Evolutionary conservation across 352 stramenopile species (phyloP).

Genomic region (Pythium graminicola): DNA sequence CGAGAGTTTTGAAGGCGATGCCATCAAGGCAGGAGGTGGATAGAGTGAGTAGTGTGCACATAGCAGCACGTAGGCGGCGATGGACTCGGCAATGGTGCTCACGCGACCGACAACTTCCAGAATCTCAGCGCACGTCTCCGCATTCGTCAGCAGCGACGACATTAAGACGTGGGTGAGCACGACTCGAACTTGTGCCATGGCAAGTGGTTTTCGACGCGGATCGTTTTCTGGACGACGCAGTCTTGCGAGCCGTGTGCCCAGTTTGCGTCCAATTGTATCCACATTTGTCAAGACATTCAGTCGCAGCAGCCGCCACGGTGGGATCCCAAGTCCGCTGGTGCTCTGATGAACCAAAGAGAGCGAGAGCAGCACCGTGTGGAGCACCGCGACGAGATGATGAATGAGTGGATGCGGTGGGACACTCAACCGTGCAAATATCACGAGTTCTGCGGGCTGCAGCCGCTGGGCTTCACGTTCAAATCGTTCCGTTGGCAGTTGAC

Average conservation of each 20-base stretch:
- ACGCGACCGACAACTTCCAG: conserved; percentile 23
- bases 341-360: conserved; percentile 23
- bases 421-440: conserved; percentile 34
- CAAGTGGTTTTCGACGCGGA: conserved; percentile 18
- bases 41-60: conserved; percentile 30
- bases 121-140: background rate
- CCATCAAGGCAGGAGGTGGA: background rate
- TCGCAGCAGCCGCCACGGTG: conserved; percentile 44
- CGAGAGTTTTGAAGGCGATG: background rate
- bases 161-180: conserved; percentile 28
- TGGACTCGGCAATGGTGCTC: conserved; percentile 41
- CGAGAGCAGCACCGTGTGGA: conserved; percentile 42
- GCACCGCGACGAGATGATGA: conserved; percentile 27
- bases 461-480: conserved; percentile 5
- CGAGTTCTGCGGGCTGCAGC: conserved; percentile 38
- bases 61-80: conserved; percentile 38
- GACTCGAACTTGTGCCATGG: conserved; percentile 31
- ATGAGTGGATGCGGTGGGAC: conserved; percentile 37
- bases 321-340: conserved; percentile 20
- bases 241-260: conserved; percentile 34
- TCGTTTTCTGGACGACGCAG: conserved; percentile 21
- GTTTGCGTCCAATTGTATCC: conserved; percentile 27
- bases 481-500: background rate
- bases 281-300: conserved; percentile 40
- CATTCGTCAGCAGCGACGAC: background rate